Base-by-base conservation (phyloP, 2,329 filamentous ascomycete genomes). In the Emergomyces orientalis region DNA sequence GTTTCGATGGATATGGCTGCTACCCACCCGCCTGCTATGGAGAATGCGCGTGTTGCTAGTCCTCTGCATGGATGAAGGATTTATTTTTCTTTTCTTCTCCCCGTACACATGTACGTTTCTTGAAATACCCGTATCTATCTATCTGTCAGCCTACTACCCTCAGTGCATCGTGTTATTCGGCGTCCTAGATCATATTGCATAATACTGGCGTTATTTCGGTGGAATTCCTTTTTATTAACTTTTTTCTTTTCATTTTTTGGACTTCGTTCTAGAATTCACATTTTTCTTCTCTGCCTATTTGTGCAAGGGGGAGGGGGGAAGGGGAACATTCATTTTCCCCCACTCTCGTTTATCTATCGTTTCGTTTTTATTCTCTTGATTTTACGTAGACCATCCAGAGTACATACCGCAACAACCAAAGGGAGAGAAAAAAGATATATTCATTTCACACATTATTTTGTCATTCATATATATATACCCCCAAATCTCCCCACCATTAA, bases 181-280 rank as follows among this genome's bases (percentile, higher is more conserved):
- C 54, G 54, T 22, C n/a, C 13, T 57, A 57, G 19, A 57, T 39
- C 32, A 56, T 27, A 57, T 57, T 51, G 54, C 54, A 57, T 57
- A 39, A 22, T 39, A 25, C 14, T 27, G 54, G 54, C 54, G 54
- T 57, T 57, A 22, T 22, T 27, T 57, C 13, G 9, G n/a, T 4
- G 19, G 34, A 17, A 14, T 57, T 57, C n/a, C 13, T 37, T 22
- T 9, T 11, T 19, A 9, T 37, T 2, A 2, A 19, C 19, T 14
- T 30, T 39, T 56, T 37, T 39, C 9, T 7, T 25, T n/a, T 14
- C 17, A 51, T 30, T 27, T 30, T 13, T 9, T 22, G 34, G 32
- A 32, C 3, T 11, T 7, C 0, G 0, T 14, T 49, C 19, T 22
- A 47, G 43, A 47, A 13, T 49, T 49, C 22, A 27, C 37, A 17